Conservation (phyloP, 2,329 filamentous ascomycete genomes). For the Aspergillus neoniger region DNA sequence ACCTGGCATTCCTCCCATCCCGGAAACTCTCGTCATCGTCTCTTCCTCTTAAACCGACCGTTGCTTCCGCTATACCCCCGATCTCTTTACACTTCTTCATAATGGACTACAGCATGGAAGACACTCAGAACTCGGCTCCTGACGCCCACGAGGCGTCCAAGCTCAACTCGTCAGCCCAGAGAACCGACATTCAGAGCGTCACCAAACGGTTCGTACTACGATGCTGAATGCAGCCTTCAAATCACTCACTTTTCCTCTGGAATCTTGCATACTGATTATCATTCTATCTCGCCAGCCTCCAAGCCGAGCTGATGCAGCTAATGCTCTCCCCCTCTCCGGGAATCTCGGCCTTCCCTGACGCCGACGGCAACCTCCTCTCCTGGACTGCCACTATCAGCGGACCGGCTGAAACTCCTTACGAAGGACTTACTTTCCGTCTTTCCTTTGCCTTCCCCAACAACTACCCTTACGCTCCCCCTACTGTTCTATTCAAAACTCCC, state of each 20-base stretch:
- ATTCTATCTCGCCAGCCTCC: conserved; percentile 62
- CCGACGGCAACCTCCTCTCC: conserved; percentile 82
- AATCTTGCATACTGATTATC: background rate
- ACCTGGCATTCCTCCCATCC: conserved; percentile 12
- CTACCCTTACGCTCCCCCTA: conserved; percentile 89
- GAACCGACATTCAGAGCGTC: conserved; percentile 70
- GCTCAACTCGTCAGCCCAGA: conserved; percentile 57
- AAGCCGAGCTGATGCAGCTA: conserved; percentile 96
- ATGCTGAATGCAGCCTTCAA: conserved; percentile 1
- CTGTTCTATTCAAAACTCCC: conserved; percentile 94
- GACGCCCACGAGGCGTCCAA: conserved; percentile 64
- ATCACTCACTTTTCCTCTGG: background rate
- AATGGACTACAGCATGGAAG: conserved; percentile 60
- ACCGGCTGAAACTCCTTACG: conserved; percentile 88
- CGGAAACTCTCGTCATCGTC: background rate
- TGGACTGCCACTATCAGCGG: conserved; percentile 96
- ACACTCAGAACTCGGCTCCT: conserved; percentile 69
- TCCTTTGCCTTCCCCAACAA: conserved; percentile 86
- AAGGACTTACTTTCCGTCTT: conserved; percentile 85
- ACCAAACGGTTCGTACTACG: conserved; percentile 66
- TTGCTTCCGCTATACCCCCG: background rate
- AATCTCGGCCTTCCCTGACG: conserved; percentile 90
- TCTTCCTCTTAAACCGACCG: background rate
- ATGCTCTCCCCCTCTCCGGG: conserved; percentile 95
- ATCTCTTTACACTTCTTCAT: conserved; percentile 4